A percentile compares a stretch with the other conserved stretches of the same genome.
Conservation (phyloP, 2,329 filamentous ascomycete genomes). For the Diaporthe ampelina region DNA sequence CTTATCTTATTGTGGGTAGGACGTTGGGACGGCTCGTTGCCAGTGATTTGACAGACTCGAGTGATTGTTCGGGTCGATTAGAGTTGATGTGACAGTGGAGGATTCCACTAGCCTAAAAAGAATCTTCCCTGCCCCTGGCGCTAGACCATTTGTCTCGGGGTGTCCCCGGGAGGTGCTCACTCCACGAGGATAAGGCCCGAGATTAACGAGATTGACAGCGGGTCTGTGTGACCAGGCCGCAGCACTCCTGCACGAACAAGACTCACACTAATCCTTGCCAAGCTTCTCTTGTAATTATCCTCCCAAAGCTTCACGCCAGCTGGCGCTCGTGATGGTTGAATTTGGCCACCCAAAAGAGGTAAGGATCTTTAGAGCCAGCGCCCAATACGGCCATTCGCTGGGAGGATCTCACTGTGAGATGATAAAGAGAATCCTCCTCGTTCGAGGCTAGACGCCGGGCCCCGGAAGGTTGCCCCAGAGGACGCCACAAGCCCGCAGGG, state of each 20-base stretch:
- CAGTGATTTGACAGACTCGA: neutral
- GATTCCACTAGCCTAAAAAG: conserved; percentile 32
- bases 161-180: conserved; percentile 23
- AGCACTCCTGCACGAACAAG: conserved; percentile 21
- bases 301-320: conserved; percentile 21
- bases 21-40: neutral
- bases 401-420: conserved; percentile 5
- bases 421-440: conserved; percentile 24
- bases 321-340: conserved; percentile 15
- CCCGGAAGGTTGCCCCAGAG: neutral
- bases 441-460: conserved; percentile 5
- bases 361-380: conserved; percentile 19
- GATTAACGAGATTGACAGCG: conserved; percentile 35
- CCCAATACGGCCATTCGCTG: conserved; percentile 8
- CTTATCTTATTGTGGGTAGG: conserved; percentile 28
- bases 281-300: conserved; percentile 21
- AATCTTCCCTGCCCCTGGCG: conserved; percentile 30
- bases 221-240: conserved; percentile 27
- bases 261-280: conserved; percentile 19
- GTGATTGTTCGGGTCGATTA: conserved; percentile 17
- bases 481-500: conserved; percentile 9
- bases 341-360: conserved; percentile 1
- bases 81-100: conserved; percentile 32
- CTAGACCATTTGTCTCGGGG: conserved; percentile 26
- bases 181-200: conserved; percentile 30